These are phyloP conservation scores for Grammothele lineata DNA, from an alignment of 768 basidiomycete genomes.

Conservation along the genomic window DNA sequence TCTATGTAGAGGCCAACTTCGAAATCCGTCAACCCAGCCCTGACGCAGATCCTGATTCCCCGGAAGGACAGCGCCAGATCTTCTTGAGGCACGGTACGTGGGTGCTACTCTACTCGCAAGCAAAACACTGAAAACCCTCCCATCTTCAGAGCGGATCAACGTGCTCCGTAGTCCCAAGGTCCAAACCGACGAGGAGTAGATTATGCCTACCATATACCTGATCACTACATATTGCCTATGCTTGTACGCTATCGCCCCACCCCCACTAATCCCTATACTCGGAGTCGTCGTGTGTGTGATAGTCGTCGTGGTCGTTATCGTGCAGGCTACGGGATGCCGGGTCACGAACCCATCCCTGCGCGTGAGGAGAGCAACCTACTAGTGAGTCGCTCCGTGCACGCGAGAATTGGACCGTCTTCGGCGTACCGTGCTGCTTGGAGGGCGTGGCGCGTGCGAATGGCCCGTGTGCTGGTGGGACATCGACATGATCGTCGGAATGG, in stretches of 20 bases:
- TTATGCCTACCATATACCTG: neutral
- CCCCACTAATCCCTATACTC: constrained; percentile 8
- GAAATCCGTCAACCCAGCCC: constrained; percentile 72
- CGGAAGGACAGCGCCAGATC: constrained; percentile 75
- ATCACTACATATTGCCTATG: neutral
- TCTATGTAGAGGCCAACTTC: constrained; percentile 78
- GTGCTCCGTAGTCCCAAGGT: constrained; percentile 32
- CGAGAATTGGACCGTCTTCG: constrained; percentile 7
- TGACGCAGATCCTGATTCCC: constrained; percentile 59
- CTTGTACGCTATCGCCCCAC: constrained; percentile 10
- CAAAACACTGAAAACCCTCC: constrained; percentile 4
- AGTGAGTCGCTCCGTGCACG: constrained; percentile 9
- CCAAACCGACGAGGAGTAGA: constrained; percentile 2
- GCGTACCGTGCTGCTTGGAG: constrained; percentile 13
- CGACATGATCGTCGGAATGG: constrained; percentile 9
- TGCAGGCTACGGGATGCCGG: constrained; percentile 25
- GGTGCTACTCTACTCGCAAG: neutral
- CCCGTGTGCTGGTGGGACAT: constrained; percentile 4
- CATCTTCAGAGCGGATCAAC: constrained; percentile 47
- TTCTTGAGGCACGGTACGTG: constrained; percentile 70
- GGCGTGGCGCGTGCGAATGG: constrained; percentile 1
- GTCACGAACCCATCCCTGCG: constrained; percentile 31
- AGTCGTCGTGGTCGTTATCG: constrained; percentile 21
- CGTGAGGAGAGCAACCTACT: neutral
- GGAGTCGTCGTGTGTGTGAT: constrained; percentile 4